Conservation (phyloP, 805 yeast genomes). For the Yamadazyma phyllophila region DNA sequence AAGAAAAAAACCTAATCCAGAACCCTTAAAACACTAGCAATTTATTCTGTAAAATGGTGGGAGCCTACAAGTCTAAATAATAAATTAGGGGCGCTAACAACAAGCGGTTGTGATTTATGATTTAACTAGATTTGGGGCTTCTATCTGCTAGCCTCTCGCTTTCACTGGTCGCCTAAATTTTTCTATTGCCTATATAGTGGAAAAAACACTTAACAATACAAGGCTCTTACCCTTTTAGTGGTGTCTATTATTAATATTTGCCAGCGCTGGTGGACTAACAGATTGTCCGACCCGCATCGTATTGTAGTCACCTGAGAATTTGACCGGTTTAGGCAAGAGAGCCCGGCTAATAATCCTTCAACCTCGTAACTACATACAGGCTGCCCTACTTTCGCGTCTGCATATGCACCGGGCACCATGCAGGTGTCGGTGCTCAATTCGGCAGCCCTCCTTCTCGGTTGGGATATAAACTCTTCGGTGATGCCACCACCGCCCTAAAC, state of each 20-base stretch:
- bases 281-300: not conserved
- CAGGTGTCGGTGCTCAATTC: conserved; percentile 2
- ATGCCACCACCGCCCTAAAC: not conserved
- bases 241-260: not conserved
- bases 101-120: not conserved
- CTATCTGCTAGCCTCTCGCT: not conserved
- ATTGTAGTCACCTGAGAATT: not conserved
- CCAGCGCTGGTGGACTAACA: not conserved
- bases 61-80: not conserved
- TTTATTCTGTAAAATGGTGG: not conserved
- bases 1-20: not conserved
- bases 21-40: not conserved
- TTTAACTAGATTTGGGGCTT: not conserved
- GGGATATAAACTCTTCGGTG: conserved; percentile 1
- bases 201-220: not conserved
- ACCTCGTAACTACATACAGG: not conserved
- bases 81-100: not conserved
- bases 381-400: conserved; percentile 2
- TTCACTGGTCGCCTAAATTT: not conserved
- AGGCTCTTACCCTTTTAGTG: too few species aligned
- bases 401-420: not conserved
- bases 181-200: not conserved
- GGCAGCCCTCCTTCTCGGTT: not conserved
- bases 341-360: not conserved
- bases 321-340: not conserved